Percentiles rank a stretch among this genome's conserved stretches.
Conservation (phyloP, 2,329 filamentous ascomycete genomes). For the Elsinoe perseae region DNA sequence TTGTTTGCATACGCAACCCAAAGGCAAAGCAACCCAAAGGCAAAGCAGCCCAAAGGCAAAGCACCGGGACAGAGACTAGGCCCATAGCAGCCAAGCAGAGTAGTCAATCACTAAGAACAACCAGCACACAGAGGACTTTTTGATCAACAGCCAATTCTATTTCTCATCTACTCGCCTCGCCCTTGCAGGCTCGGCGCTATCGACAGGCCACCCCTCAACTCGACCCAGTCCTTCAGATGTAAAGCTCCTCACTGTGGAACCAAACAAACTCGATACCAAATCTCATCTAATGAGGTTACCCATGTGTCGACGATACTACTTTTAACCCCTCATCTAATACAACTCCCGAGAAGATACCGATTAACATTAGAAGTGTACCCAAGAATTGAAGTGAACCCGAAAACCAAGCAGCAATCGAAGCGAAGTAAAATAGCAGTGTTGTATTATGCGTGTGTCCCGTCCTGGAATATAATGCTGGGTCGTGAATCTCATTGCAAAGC, state of each 20-base stretch:
- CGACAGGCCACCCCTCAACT: conserved; percentile 13
- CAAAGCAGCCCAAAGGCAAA: background rate
- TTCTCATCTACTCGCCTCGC: conserved; percentile 11
- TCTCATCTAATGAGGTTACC: conserved; percentile 8
- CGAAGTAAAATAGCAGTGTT: background rate
- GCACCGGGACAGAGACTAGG: background rate
- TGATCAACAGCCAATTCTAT: conserved; percentile 14
- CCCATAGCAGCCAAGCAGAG: too few species aligned
- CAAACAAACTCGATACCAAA: background rate
- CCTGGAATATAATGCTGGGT: background rate
- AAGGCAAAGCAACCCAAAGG: background rate
- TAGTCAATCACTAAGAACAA: too few species aligned
- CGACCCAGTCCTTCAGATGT: conserved; percentile 12
- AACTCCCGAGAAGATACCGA: background rate
- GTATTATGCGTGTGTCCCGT: background rate
- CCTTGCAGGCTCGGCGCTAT: background rate
- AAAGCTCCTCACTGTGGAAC: background rate
- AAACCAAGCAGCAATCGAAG: background rate
- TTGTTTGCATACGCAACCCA: background rate
- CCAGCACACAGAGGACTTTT: background rate
- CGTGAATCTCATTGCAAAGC: conserved; percentile 13
- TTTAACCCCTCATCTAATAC: background rate
- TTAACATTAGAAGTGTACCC: conserved; percentile 3
- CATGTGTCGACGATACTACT: background rate
- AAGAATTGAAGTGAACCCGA: conserved; percentile 7